Conservation (phyloP, 2,329 filamentous ascomycete species). For the Alternaria triticimaculans region DNA sequence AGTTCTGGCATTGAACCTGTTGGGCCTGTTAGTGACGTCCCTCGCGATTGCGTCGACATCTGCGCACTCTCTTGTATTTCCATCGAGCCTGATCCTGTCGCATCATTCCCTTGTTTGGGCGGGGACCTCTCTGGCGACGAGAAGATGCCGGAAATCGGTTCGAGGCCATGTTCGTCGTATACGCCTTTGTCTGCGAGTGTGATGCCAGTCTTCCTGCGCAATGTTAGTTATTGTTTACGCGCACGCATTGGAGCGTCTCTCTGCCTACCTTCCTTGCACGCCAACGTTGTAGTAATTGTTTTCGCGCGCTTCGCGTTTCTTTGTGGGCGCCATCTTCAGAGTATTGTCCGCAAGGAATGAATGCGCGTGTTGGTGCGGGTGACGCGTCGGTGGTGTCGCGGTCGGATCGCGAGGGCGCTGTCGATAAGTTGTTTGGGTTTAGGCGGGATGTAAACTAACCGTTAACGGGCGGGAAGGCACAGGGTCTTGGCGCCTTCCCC, state of each 20-base stretch:
- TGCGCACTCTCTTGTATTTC: constrained; percentile 67
- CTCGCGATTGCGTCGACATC: not conserved
- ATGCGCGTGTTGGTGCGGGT: constrained; percentile 24
- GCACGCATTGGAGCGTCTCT: not conserved
- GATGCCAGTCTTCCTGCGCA: constrained; percentile 82
- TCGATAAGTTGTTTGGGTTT: constrained; percentile 30
- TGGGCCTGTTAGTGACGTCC: constrained; percentile 1
- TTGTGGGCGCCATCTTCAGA: constrained; percentile 40
- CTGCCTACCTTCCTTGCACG: constrained; percentile 47
- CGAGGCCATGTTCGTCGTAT: constrained; percentile 91
- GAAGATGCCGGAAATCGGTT: constrained; percentile 85
- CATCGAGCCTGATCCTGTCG: constrained; percentile 65
- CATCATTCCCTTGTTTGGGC: constrained; percentile 50
- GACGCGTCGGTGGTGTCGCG: constrained; percentile 16
- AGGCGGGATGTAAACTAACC: constrained; percentile 23
- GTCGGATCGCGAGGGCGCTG: constrained; percentile 3
- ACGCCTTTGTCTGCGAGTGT: constrained; percentile 77
- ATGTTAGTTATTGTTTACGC: constrained; percentile 19
- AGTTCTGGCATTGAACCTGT: constrained; percentile 60
- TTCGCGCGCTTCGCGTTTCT: constrained; percentile 48
- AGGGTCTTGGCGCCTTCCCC: constrained; percentile 13
- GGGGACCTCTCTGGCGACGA: constrained; percentile 78
- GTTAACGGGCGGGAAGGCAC: constrained; percentile 4
- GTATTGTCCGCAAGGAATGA: not conserved
- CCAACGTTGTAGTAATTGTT: constrained; percentile 51